These are phyloP conservation scores for Tubosaeta brunneosetosa DNA, from an alignment of 768 basidiomycete species.

Conservation along the genomic window DNA sequence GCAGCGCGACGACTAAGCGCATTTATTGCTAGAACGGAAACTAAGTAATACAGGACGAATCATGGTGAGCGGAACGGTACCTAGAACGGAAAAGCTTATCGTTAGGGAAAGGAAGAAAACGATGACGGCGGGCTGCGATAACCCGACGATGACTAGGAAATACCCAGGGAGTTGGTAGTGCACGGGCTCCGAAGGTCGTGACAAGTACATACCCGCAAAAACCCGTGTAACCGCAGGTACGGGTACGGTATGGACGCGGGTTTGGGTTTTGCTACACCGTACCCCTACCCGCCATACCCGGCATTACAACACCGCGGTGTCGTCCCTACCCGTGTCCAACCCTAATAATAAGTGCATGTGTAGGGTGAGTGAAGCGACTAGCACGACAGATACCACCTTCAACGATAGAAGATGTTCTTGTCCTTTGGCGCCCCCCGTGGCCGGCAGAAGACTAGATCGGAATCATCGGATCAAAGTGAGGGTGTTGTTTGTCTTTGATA, in stretches of 20 bases:
- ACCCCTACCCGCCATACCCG: background rate
- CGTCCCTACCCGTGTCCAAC: background rate
- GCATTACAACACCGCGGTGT: background rate
- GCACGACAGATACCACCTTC: slow-evolving; percentile 85
- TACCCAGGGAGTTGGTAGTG: no score
- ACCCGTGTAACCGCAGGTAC: background rate
- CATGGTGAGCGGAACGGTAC: no score
- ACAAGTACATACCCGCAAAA: background rate
- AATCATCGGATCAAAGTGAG: background rate
- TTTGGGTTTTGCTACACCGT: background rate
- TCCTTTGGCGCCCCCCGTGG: slow-evolving; percentile 40
- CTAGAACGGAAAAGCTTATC: no score
- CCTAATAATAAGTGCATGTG: background rate
- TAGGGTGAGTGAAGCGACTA: background rate
- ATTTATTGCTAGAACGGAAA: no score
- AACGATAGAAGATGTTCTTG: slow-evolving; percentile 66
- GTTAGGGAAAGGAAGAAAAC: no score
- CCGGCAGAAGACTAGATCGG: background rate
- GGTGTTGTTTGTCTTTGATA: slow-evolving; percentile 24
- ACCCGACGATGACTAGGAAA: no score
- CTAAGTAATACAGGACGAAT: no score
- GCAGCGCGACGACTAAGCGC: no score
- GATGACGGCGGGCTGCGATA: no score
- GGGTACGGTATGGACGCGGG: background rate
- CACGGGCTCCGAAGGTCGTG: no score